Evolutionary conservation across 495 filamentous ascomycete genomes (phyloP).

Genomic region (Penicillium manginii): DNA sequence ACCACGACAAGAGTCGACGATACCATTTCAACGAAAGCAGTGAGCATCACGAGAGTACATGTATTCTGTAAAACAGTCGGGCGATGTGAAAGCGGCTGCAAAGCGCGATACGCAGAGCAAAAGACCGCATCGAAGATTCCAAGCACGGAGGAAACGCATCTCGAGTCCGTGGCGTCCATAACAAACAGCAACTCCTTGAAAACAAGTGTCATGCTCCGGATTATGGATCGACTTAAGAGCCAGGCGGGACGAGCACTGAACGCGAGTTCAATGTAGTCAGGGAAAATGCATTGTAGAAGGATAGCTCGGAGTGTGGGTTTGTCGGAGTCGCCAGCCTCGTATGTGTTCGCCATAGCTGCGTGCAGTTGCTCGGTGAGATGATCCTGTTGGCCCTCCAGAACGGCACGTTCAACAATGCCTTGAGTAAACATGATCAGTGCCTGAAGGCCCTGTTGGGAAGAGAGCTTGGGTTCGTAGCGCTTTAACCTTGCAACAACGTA

Average conservation of each 20-base stretch:
- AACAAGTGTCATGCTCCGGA: constrained; percentile 50
- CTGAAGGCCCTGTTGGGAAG: constrained; percentile 53
- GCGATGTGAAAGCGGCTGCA: constrained; percentile 35
- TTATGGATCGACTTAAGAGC: constrained; percentile 60
- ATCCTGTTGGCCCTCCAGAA: constrained; percentile 60
- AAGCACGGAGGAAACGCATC: constrained; percentile 47
- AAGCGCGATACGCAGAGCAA: constrained; percentile 40
- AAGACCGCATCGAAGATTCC: constrained; percentile 51
- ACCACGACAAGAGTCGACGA: constrained; percentile 50
- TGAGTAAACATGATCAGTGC: constrained; percentile 66
- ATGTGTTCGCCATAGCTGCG: constrained; percentile 55
- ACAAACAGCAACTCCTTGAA: constrained; percentile 53
- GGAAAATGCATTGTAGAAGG: constrained; percentile 63
- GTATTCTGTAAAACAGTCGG: constrained; percentile 43
- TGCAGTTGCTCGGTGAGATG: constrained; percentile 63
- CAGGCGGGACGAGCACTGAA: constrained; percentile 58
- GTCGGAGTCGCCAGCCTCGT: constrained; percentile 46
- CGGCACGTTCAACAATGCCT: constrained; percentile 64
- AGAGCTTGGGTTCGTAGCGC: constrained; percentile 64
- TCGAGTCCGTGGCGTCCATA: constrained; percentile 49
- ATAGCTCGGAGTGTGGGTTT: constrained; percentile 59
- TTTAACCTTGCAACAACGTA: constrained; percentile 71
- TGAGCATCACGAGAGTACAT: constrained; percentile 41
- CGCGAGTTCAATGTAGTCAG: constrained; percentile 62
- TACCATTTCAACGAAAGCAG: constrained; percentile 50